Base-by-base conservation (phyloP, 257 asterid genomes). In the Solanum bulbocastanum region DNA sequence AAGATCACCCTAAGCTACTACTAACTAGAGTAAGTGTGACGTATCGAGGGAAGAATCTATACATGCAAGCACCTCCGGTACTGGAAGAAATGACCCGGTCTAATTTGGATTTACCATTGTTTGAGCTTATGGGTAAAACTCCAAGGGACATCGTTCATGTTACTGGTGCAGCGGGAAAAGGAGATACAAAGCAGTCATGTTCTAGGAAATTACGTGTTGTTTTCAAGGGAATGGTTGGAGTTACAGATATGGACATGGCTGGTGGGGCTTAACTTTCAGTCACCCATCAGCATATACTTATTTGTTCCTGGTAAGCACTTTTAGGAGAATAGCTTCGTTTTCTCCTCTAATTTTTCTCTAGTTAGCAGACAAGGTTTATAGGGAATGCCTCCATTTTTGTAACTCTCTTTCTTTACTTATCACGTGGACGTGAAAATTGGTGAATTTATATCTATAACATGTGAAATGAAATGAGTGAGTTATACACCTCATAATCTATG, bases 1-100 rank as follows among this genome's bases (percentile, higher is more conserved):
- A 96, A 90, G 98, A 93, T 86, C 98, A 96, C 89, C 98, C 98
- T 22, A 90, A 86, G 86, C 95, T 95, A 87, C 94, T 92, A 66
- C 91, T 97, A 60, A 91, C 93, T 40, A 92, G 97, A 91, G 99
- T 90, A 83, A 97, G 99, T 37, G 97, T 93, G 81, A 91, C 94
- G 33, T 89, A 96, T 92, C 88, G 97, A 87, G 95, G 97, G 79
- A 93, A 94, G 88, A 97, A 95, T 87, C 90, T 97, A 87, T 97
- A 95, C 87, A 97, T 97, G 99, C 99, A 90, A 87, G 99, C 99
- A 3, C 99, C 99, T 87, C 98, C 99, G 10, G 90, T 94, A 44
- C 94, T 95, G 23, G 99, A 97, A 91, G 98, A 96, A 90, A 92
- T 93, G 97, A 97, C 99, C n/a, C 92, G 99, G 40, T 89, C 98